Conservation (phyloP, 164 flowering plant genomes). For the Magnolia sinica region DNA sequence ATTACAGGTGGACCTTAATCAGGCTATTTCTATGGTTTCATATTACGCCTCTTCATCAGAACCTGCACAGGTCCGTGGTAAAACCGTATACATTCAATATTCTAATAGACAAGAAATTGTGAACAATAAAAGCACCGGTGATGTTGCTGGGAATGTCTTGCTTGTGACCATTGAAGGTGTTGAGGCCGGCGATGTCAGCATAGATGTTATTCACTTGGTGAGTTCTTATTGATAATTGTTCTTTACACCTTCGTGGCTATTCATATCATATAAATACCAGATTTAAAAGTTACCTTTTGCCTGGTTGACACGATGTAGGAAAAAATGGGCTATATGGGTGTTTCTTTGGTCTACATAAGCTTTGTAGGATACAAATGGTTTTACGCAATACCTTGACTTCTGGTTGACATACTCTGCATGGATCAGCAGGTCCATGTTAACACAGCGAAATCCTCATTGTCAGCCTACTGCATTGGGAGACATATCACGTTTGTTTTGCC, state of each 20-base stretch:
- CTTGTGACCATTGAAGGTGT: constrained; percentile 88
- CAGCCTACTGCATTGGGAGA: constrained; percentile 37
- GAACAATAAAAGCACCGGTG: constrained; percentile 79
- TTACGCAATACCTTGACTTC: constrained; percentile 4
- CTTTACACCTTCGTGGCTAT: background rate
- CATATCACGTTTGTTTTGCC: constrained; percentile 28
- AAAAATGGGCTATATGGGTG: background rate
- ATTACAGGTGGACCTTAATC: constrained; percentile 72
- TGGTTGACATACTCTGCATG: constrained; percentile 24
- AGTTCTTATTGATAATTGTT: constrained; percentile 19
- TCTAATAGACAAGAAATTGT: constrained; percentile 88
- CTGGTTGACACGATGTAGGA: background rate
- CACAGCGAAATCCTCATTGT: constrained; percentile 24
- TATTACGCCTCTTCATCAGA: constrained; percentile 88
- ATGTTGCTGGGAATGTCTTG: constrained; percentile 83
- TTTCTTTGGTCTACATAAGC: background rate
- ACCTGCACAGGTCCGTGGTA: constrained; percentile 86
- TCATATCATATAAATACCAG: background rate
- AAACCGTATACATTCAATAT: constrained; percentile 83
- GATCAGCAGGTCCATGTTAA: constrained; percentile 30
- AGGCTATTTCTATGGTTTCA: constrained; percentile 81
- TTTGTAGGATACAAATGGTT: constrained; percentile 1
- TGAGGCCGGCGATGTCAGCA: constrained; percentile 87
- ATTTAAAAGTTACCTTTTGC: background rate
- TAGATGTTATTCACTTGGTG: constrained; percentile 89